Evolutionary conservation across 768 basidiomycete species (phyloP).

Genomic region (Cystofilobasidium macerans): DNA sequence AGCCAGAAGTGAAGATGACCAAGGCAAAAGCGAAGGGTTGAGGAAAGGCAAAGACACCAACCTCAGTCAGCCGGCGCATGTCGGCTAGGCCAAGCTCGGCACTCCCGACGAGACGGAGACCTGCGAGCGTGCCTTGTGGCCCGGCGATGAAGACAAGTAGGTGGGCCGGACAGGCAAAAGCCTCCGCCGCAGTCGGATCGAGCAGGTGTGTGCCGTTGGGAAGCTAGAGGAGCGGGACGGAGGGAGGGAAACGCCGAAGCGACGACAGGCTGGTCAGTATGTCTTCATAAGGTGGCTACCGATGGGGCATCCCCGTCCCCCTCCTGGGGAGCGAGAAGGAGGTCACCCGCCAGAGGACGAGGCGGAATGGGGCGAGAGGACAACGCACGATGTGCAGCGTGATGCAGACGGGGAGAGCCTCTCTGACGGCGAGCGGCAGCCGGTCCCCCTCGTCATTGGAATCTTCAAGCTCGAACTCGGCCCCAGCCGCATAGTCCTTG

Average conservation of each 20-base stretch:
- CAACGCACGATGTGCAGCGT: constrained; percentile 63
- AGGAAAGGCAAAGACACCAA: not conserved
- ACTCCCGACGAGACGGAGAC: constrained; percentile 12
- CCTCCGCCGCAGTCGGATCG: constrained; percentile 63
- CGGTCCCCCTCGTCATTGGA: constrained; percentile 70
- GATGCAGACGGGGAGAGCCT: constrained; percentile 62
- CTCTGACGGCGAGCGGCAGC: constrained; percentile 49
- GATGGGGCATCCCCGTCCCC: too few relatives aligned
- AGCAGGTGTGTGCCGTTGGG: constrained; percentile 54
- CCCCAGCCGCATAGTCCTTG: constrained; percentile 39
- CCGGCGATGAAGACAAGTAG: constrained; percentile 50
- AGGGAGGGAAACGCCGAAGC: too few relatives aligned
- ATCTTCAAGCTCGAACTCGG: constrained; percentile 77
- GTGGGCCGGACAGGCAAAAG: constrained; percentile 53
- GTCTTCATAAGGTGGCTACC: too few relatives aligned
- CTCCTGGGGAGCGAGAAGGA: not conserved
- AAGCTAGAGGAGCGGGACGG: too few relatives aligned
- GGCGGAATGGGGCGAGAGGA: not conserved
- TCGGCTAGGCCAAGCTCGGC: constrained; percentile 4
- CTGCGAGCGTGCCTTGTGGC: constrained; percentile 5
- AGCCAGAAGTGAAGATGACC: too few relatives aligned
- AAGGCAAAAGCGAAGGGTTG: not conserved
- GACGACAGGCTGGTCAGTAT: too few relatives aligned
- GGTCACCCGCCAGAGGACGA: not conserved
- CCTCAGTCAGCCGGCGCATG: constrained; percentile 13